Evolutionary conservation across 805 yeast species (phyloP), one percentile per base, ranked within the genome.

Genomic region (Candida golubevii): DNA sequence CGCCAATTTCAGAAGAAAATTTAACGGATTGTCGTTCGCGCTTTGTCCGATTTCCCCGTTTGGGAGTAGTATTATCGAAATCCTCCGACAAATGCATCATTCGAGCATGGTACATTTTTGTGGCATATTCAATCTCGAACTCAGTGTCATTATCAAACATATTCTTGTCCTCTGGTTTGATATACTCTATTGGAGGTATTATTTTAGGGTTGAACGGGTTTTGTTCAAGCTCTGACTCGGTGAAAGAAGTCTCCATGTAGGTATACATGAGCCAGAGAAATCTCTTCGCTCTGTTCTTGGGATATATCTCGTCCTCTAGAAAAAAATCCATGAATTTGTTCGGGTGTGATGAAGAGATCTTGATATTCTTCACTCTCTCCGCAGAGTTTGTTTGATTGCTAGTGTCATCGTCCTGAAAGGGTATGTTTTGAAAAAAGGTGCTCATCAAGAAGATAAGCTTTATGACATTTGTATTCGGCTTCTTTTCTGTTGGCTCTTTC

Each of bases 241-340:
- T 60, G 49, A 86, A 70, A 46, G 77, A 74, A 0, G 96, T 85
- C 58, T 91, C 97, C 50, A 85, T 67, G 56, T 84, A 87, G 1
- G 87, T 77, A 53, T 88, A 90, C 35, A 88, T 57, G 32, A 91
- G 66, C 97, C 97, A 91, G 47, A 91, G 62, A 50, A 91, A 82
- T 33, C 93, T 72, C 42, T 74, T 66, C 1, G 88, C 88, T 48
- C 96, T 75, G 45, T 80, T 80, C 26, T 59, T 61, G 4, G 96
- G 86, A 44, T 81, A 76, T 34, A 80, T 74, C 4, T 71, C 66
- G 1, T 80, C 64, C 51, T 80, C 77, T 62, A 87, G 74, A 62
- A 91, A 82, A 34, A 90, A 75, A 55, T 86, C 93, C 69, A 82
- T 82, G 53, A 88, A 80, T 36, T 81, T 76, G 47, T 63, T 64